Base-by-base conservation (phyloP, 176 grass and related monocot genomes). In the Bolboschoenus planiculmis region DNA sequence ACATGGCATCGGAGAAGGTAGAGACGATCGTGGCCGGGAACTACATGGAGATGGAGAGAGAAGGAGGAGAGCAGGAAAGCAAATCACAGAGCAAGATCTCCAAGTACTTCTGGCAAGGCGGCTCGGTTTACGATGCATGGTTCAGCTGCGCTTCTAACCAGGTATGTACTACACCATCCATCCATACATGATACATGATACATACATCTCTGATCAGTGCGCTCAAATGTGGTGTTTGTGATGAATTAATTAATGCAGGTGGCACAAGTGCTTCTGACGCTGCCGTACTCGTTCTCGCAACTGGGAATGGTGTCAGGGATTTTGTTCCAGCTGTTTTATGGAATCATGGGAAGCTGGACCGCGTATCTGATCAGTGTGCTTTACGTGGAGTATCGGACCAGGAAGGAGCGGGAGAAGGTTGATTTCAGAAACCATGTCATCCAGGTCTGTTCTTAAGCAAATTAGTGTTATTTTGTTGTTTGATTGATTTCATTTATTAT, bases 221-320 rank as follows among this genome's bases (percentile, higher is more conserved):
- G 15, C 61, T 3, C 37, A 34, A 15, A 35, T 57, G 68, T 15
- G 4, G 37, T 20, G 30, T 79, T 7, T 50, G 10, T 86, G 16
- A 60, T 85, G 84, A 70, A 42, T 29, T 16, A 57, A 53, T 18
- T 23, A 9, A 30, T 81, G 71, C 55, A 90, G 91, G 96, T 99
- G 80, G 96, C 96, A 42, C 96, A 99, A 90, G 96, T 99, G 84
- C 92, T 99, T 44, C 91, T 99, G 85, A 99, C 96, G 62, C 84
- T 99, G 86, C 96, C 96, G 11, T 99, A 99, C 87, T 99, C 96
- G 0, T 99, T 99, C 88, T 95, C 96, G 53, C 96, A 99, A 85
- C 88, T 99, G 1, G 96, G 96, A 1, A 95, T 99, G 96, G 85
- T 51, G 40, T 95, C 92, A 0, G 96, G 96, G 9, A 37, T 99